Conservation (phyloP, 306 rosid genomes). For the Prunus padus region DNA sequence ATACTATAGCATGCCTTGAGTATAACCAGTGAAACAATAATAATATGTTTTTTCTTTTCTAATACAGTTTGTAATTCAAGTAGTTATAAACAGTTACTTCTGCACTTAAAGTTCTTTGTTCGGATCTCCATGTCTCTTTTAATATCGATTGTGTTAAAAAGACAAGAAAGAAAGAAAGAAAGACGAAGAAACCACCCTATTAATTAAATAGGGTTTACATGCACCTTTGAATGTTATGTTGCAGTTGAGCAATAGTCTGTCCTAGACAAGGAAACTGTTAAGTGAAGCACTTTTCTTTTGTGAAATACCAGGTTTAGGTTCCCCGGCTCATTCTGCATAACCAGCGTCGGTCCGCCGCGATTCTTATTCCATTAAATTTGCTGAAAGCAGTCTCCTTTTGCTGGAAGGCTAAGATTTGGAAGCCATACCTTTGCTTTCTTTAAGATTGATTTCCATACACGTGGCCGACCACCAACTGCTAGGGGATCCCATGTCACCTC, state of each 20-base stretch:
- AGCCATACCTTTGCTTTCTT: constrained; percentile 8
- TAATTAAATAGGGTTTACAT: not conserved
- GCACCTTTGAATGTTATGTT: not conserved
- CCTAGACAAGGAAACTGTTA: not conserved
- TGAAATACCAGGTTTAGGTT: constrained; percentile 28
- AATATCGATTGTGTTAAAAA: too few species aligned
- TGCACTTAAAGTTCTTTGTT: rapidly evolving
- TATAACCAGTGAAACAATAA: not conserved
- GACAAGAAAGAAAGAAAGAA: too few species aligned
- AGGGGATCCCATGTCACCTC: constrained; percentile 14
- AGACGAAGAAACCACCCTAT: too few species aligned
- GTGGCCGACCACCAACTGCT: constrained; percentile 22
- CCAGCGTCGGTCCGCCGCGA: constrained; percentile 68
- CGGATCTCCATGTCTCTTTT: too few species aligned
- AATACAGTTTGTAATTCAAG: rapidly evolving
- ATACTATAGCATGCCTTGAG: not conserved
- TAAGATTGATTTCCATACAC: constrained; percentile 16
- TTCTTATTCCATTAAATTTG: constrained; percentile 32
- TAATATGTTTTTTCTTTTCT: rapidly evolving
- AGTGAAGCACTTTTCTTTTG: constrained; percentile 19
- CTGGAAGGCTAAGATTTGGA: constrained; percentile 19
- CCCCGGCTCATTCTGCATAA: constrained; percentile 37
- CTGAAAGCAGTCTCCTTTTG: constrained; percentile 17
- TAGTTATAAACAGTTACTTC: rapidly evolving
- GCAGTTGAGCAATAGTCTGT: not conserved